Evolutionary conservation across 257 asterid genomes (phyloP).

Genomic region (Eucommia ulmoides): DNA sequence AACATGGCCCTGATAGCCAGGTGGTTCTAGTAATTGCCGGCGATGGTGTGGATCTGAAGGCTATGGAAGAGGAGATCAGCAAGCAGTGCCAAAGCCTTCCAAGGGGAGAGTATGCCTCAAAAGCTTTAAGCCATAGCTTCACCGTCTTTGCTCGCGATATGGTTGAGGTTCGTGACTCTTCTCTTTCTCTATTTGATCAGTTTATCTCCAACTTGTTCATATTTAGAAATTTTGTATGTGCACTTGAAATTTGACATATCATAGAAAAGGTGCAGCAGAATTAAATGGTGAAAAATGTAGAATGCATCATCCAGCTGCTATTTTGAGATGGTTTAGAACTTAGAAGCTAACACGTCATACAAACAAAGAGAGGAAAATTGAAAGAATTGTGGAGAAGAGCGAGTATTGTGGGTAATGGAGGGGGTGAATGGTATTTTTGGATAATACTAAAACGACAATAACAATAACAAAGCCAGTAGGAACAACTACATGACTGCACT

Average conservation of each 20-base stretch:
- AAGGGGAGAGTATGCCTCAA: slow-evolving; percentile 71
- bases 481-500: no score
- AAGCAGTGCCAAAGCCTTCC: slow-evolving; percentile 84
- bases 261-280: no score
- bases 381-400: no score
- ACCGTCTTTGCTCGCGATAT: slow-evolving; percentile 72
- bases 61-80: slow-evolving; percentile 56
- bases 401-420: no score
- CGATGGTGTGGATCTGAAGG: slow-evolving; percentile 57
- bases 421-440: no score
- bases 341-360: neutral
- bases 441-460: no score
- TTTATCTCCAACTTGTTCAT: no score
- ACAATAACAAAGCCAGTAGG: no score
- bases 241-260: neutral
- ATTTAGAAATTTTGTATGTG: neutral
- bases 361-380: no score
- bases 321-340: neutral
- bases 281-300: neutral
- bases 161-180: slow-evolving; percentile 55
- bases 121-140: slow-evolving; percentile 89
- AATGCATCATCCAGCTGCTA: neutral
- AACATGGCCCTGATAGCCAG: slow-evolving; percentile 99
- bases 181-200: neutral
- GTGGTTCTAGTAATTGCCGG: slow-evolving; percentile 92